Conservation (phyloP, 495 filamentous ascomycete genomes). For the Pseudomonodictys pantanalensis region DNA sequence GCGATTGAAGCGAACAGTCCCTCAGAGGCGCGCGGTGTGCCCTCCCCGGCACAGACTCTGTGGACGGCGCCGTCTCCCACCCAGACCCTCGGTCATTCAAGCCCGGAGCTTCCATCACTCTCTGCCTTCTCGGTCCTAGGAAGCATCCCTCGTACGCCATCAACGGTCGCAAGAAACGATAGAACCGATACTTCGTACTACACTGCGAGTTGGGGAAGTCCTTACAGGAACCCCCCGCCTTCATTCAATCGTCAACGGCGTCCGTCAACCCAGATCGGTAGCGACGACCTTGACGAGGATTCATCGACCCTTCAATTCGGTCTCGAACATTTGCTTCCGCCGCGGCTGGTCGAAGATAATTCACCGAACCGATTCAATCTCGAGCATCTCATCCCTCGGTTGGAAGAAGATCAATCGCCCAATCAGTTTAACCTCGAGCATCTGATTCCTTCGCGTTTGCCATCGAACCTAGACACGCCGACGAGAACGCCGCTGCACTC, state of each 20-base stretch:
- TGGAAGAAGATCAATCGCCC: conserved; percentile 26
- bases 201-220: conserved; percentile 45
- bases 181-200: conserved; percentile 37
- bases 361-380: conserved; percentile 37
- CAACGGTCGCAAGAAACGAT: conserved; percentile 25
- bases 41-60: conserved; percentile 36
- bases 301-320: conserved; percentile 39
- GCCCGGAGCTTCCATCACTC: conserved; percentile 35
- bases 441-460: conserved; percentile 40
- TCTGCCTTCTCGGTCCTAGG: conserved; percentile 25
- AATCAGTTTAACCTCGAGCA: conserved; percentile 35
- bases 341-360: conserved; percentile 25
- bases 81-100: conserved; percentile 34
- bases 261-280: conserved; percentile 17
- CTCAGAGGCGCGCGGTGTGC: conserved; percentile 27
- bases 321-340: conserved; percentile 37
- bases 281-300: conserved; percentile 39
- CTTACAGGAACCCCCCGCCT: conserved; percentile 38
- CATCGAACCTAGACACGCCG: conserved; percentile 22
- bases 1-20: conserved; percentile 24
- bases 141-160: conserved; percentile 28
- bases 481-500: conserved; percentile 14
- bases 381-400: conserved; percentile 34
- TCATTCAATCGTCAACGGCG: conserved; percentile 22
- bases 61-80: conserved; percentile 36